Percentiles rank a stretch among this genome's conserved stretches.
These are phyloP conservation scores for Cystofilobasidium capitatum DNA, from an alignment of 768 basidiomycete species.

Conservation along the genomic window DNA sequence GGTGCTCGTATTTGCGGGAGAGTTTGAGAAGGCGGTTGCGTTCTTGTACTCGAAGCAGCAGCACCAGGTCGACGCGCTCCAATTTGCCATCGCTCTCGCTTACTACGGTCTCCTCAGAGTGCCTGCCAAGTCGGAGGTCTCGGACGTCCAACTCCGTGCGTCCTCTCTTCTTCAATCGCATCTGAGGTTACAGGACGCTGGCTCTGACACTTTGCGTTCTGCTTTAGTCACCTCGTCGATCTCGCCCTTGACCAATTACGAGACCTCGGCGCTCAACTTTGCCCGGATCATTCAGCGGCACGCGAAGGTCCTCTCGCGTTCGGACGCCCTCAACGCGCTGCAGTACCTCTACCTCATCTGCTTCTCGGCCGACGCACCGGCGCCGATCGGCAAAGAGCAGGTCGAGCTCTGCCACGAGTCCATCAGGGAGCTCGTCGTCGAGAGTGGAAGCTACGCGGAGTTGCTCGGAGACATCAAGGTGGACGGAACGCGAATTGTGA, in stretches of 20 bases:
- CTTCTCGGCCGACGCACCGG: conserved; percentile 61
- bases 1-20: conserved; percentile 79
- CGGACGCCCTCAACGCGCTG: conserved; percentile 85
- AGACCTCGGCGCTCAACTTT: conserved; percentile 50
- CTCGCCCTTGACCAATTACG: conserved; percentile 13
- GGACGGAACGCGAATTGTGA: conserved; percentile 77
- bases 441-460: conserved; percentile 61
- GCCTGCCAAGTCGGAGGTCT: conserved; percentile 67
- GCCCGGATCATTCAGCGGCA: conserved; percentile 85
- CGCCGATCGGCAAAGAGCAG: conserved; percentile 70
- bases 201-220: background rate
- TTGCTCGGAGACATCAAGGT: conserved; percentile 84
- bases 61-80: conserved; percentile 85
- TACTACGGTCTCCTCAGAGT: conserved; percentile 88
- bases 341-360: conserved; percentile 88
- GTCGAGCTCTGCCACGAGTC: conserved; percentile 49
- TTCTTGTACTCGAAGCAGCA: conserved; percentile 78
- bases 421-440: conserved; percentile 42
- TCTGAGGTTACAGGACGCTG: background rate
- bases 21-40: conserved; percentile 88
- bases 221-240: conserved; percentile 14
- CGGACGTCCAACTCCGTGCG: conserved; percentile 73
- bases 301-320: conserved; percentile 78
- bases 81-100: conserved; percentile 78
- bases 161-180: conserved; percentile 21